Base-by-base conservation (phyloP, 768 basidiomycete species). In the Auriscalpium orientale region DNA sequence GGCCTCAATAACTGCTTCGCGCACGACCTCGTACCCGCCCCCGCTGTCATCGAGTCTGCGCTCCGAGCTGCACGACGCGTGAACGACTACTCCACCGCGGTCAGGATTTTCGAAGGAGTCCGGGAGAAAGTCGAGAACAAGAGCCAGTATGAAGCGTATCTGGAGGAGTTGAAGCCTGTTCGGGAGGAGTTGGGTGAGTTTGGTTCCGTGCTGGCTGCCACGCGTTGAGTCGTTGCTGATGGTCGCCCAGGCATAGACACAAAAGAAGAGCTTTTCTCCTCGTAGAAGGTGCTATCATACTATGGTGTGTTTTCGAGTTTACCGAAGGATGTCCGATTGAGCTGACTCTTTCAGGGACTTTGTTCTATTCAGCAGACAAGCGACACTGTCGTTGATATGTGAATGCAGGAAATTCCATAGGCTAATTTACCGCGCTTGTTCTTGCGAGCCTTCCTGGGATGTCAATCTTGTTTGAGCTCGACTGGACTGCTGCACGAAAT, bases 1-100 rank as follows among this genome's bases (percentile, higher is more conserved):
- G 97, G 97, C 40, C 78, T 99, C 66, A 98, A 99, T 80, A 99
- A 99, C 81, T 98, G 95, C 77, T 99, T 99, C 70, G 91, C 97
- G 2, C 95, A 98, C 72, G 97, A 99, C 72, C 83, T 97, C 60
- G 94, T 97, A 13, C 93, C 93, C 5, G 82, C 90, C 1, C 81
- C 91, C 28, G 70, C 77, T 54, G 91, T 95, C 64, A 74, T 95
- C 54, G 91, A 94, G 74, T 89, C 91, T 60, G 92, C 92, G 28
- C 75, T 95, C 59, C 83, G 84, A 53, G 93, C 94, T 55, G 83
- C 91, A 20, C 79, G 97, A 62, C 83, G 94, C 62, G 92, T 97
- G 58, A 87, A 99, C 74, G 95, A 98, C 80, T 98, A 90, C 71
- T 87, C 95, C 45, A 99, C 97, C 43, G 95, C 95, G 44, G 93